Evolutionary conservation across 148 eudicot genomes (phyloP).

Genomic region (Fagopyrum esculentum): DNA sequence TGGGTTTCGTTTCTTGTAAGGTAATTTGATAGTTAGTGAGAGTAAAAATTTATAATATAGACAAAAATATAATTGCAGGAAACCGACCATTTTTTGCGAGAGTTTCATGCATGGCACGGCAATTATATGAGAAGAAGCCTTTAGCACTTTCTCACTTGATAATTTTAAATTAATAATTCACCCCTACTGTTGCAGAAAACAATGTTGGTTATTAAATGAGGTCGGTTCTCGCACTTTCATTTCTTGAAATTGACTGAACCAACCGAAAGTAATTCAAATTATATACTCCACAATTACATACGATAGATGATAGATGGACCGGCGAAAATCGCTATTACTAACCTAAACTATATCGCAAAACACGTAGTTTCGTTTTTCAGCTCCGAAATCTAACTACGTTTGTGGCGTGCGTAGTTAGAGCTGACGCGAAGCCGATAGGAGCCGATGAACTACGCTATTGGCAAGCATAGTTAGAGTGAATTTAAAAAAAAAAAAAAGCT

Average conservation of each 20-base stretch:
- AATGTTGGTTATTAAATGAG: background rate
- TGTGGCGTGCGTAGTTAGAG: too few species aligned
- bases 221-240: slow-evolving; percentile 8
- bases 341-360: too few species aligned
- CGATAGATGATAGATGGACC: too few species aligned
- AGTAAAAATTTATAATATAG: background rate
- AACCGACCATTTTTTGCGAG: background rate
- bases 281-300: background rate
- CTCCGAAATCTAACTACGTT: too few species aligned
- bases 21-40: background rate
- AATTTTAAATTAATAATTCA: background rate
- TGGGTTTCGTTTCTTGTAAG: background rate
- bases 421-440: too few species aligned
- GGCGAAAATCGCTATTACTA: too few species aligned
- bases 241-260: background rate
- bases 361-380: too few species aligned
- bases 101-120: slow-evolving; percentile 12
- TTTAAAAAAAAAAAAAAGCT: too few species aligned
- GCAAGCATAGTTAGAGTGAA: too few species aligned
- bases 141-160: slow-evolving; percentile 5
- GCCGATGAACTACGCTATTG: too few species aligned
- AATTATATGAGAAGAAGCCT: slow-evolving; percentile 5
- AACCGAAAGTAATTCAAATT: background rate
- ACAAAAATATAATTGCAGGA: background rate
- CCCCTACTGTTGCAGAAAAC: background rate